A percentile compares a stretch with the other conserved stretches of the same genome.
phyloP scores from a whole-genome alignment of 306 rosid species.

The Trifolium fragiferum region DNA sequence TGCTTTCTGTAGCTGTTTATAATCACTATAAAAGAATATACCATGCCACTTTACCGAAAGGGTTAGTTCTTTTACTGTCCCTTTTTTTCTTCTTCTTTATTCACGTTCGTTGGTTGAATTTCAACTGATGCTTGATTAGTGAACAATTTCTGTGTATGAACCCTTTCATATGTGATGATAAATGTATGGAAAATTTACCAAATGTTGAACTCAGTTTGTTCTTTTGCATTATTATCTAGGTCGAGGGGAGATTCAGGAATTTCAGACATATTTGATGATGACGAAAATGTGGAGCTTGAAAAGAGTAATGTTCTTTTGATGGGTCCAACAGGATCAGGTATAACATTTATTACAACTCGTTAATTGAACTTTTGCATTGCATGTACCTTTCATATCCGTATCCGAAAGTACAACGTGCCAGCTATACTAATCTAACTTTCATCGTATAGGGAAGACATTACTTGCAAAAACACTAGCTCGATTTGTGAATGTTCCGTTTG shows the following conservation, averaged over 20 bases:
- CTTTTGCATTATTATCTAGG: constrained; percentile 48
- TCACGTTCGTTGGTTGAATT: neutral
- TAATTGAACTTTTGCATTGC: neutral
- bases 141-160: neutral
- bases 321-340: constrained; percentile 99
- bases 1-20: constrained; percentile 96
- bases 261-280: constrained; percentile 62
- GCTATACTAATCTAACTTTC: constrained; percentile 48
- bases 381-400: constrained; percentile 4
- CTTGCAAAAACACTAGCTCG: constrained; percentile 98
- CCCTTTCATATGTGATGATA: neutral
- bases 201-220: constrained; percentile 30
- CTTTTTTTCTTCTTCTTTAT: constrained; percentile 24
- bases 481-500: constrained; percentile 95
- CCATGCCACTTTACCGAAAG: constrained; percentile 72
- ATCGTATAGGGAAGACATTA: constrained; percentile 85
- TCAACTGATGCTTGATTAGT: neutral
- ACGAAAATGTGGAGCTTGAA: constrained; percentile 83
- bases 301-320: constrained; percentile 97
- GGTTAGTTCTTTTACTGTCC: constrained; percentile 61
- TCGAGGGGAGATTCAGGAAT: constrained; percentile 60
- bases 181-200: constrained; percentile 16
- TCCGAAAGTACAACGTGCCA: constrained; percentile 6
- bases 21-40: constrained; percentile 94
- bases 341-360: constrained; percentile 24